Evolutionary conservation across 768 basidiomycete genomes (phyloP), one percentile per base, ranked within the genome.

Genomic region (Phlebiopsis gigantea): DNA sequence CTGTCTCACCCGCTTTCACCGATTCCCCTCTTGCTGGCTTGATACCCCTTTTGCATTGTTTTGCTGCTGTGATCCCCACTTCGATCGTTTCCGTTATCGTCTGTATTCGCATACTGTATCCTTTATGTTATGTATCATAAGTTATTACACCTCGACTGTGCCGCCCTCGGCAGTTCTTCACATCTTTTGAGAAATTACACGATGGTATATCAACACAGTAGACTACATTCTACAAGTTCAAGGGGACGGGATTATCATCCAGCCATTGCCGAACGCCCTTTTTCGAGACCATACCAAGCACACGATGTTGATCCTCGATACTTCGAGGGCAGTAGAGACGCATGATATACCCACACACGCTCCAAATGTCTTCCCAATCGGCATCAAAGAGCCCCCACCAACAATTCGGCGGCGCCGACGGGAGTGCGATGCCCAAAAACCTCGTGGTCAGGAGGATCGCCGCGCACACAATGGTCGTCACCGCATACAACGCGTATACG

Each of bases 371-470:
- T 53, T 93, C 91, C 83, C 85, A 90, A 0, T 83, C 77, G 0
- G 92, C 90, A 66, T 98, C 97, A 65, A 99, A 99, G 5, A 98
- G 76, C 44, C 89, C 84, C 88, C 90, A 96, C 97, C 97, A 99
- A 56, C 84, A 81, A 54, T 85, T 77, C 0, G 88, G 83, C 10
- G 85, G 77, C 9, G 75, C 73, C 2, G 83, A 84, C 0, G 93
- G 92, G 0, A 98, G 78, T 0, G 90, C 71, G 43, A 98, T 83
- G 5, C 73, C 72, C n/a, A 88, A 69, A 55, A 87, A 79, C 4
- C 93, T 84, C 12, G 82, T 79, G 2, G 91, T 78, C 46, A 98
- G 83, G 51, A 94, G 77, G 58, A 99, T 97, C 2, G 91, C 84
- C 0, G 93, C 88, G 68, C 90, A 85, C 30, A 97, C 93, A 39